Percentiles rank a stretch among this genome's conserved stretches.
These are phyloP conservation scores for Lathyrus oleraceus DNA, from an alignment of 306 rosid genomes.

Conservation along the genomic window DNA sequence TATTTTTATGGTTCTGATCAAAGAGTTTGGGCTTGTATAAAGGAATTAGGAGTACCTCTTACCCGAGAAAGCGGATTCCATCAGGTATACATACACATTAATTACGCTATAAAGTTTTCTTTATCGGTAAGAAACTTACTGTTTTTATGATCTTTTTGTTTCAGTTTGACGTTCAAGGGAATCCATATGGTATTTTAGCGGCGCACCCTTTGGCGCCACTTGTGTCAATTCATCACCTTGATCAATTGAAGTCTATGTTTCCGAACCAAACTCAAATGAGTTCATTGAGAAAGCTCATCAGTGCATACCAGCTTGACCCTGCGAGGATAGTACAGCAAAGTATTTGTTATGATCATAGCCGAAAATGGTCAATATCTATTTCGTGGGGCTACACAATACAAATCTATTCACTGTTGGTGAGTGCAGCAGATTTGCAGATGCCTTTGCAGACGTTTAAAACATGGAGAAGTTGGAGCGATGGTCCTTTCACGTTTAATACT, in stretches of 20 bases:
- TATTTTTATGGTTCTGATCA: constrained; percentile 94
- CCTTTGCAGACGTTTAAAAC: constrained; percentile 80
- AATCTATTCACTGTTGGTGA: constrained; percentile 56
- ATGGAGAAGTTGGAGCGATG: constrained; percentile 71
- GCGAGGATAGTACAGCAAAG: constrained; percentile 72
- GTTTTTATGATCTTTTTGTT: constrained; percentile 6
- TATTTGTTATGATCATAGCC: constrained; percentile 61
- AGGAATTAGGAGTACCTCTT: constrained; percentile 80
- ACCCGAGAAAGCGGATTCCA: constrained; percentile 78
- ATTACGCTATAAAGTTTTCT: not conserved
- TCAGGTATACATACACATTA: constrained; percentile 60
- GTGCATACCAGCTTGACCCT: constrained; percentile 65
- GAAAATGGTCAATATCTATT: constrained; percentile 71
- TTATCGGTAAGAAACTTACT: constrained; percentile 2
- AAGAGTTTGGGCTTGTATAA: constrained; percentile 82
- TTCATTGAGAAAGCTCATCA: constrained; percentile 53
- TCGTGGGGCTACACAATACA: constrained; percentile 93
- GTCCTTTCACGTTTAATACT: constrained; percentile 88
- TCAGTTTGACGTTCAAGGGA: constrained; percentile 83
- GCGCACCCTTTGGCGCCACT: constrained; percentile 89
- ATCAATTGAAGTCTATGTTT: constrained; percentile 54
- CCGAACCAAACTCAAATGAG: constrained; percentile 54
- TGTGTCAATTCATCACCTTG: constrained; percentile 90
- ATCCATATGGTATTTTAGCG: constrained; percentile 74
- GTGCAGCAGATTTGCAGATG: constrained; percentile 54